Base-by-base conservation (phyloP, 768 basidiomycete species). In the Russula foetens region DNA sequence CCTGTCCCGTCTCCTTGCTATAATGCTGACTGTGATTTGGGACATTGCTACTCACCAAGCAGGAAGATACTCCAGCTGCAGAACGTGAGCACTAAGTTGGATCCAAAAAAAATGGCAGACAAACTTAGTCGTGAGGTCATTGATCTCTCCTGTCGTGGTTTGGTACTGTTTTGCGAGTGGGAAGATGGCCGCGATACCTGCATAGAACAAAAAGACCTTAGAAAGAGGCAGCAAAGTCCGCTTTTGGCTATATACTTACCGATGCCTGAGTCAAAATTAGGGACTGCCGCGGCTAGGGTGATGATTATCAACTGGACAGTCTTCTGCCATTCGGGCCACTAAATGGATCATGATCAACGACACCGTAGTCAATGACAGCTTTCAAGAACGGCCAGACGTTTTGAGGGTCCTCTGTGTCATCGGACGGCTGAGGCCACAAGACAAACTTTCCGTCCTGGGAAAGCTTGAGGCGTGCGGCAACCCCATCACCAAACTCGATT, bases 351-450 rank as follows among this genome's bases (percentile, higher is more conserved):
- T 64, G 11, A 4, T 29, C 43, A 29, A 38, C 33, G 24, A 24
- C 14, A 17, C 21, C 17, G 33, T 4, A 31, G 7, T 60, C 44
- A 24, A 23, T 52, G 15, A 31, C 12, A 19, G 24, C 17, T 28
- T 29, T 7, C 15, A 28, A 48, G 28, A 14, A 23, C 12, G 28
- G 24, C 68, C 75, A 52, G 45, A 79, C 81, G 65, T 84, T 85
- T 71, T 85, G 84, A 19, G 85, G 85, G 66, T 87, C 84, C n/a
- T 79, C 72, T 0, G 79, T 77, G 47, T 81, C 77, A 64, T 85
- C 81, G 1, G 79, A 77, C 1, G 86, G 85, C 66, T 87, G 86
- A 21, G 86, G 86, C 83, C 85, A 87, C 0, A 88, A 76, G 11
- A 87, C 79, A 51, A 77, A 82, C 19, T 74, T 79, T 0, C 85